Evolutionary conservation across 2,329 filamentous ascomycete genomes (phyloP).

Genomic region (Aquanectria penicillioides): DNA sequence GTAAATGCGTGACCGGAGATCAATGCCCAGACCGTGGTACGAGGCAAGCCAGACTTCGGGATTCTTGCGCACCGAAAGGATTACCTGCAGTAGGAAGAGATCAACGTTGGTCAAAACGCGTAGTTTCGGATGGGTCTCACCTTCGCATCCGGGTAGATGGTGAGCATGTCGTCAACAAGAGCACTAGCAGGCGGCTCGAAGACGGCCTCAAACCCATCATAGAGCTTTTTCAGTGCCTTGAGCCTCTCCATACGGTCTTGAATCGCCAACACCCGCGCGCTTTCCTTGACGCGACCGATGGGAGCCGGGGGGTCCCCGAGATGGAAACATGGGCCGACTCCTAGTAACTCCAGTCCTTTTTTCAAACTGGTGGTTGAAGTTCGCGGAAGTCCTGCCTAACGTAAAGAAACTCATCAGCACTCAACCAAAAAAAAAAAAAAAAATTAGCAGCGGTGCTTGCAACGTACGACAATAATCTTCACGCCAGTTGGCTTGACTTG

Average conservation of each 20-base stretch:
- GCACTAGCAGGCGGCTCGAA: slow-evolving; percentile 32
- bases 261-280: slow-evolving; percentile 26
- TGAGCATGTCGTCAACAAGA: slow-evolving; percentile 31
- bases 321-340: slow-evolving; percentile 28
- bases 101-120: background rate
- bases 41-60: slow-evolving; percentile 32
- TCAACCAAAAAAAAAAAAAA: too few species aligned
- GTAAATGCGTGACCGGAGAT: slow-evolving; percentile 28
- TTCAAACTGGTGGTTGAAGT: slow-evolving; percentile 33
- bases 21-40: slow-evolving; percentile 31
- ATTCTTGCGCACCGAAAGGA: slow-evolving; percentile 31
- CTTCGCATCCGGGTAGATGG: slow-evolving; percentile 28
- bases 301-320: slow-evolving; percentile 32
- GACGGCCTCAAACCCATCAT: slow-evolving; percentile 32
- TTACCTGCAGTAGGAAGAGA: slow-evolving; percentile 3
- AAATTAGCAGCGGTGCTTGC: background rate
- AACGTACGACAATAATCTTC: slow-evolving; percentile 32
- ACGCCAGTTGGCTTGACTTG: slow-evolving; percentile 9
- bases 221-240: slow-evolving; percentile 27
- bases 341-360: slow-evolving; percentile 30
- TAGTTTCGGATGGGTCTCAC: background rate
- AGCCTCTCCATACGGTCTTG: slow-evolving; percentile 28
- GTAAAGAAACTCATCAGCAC: background rate
- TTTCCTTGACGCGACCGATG: slow-evolving; percentile 28
- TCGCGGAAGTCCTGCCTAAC: slow-evolving; percentile 28